phyloP scores from a whole-genome alignment of 2,329 filamentous ascomycete species.

The Venturia oleaginea region DNA sequence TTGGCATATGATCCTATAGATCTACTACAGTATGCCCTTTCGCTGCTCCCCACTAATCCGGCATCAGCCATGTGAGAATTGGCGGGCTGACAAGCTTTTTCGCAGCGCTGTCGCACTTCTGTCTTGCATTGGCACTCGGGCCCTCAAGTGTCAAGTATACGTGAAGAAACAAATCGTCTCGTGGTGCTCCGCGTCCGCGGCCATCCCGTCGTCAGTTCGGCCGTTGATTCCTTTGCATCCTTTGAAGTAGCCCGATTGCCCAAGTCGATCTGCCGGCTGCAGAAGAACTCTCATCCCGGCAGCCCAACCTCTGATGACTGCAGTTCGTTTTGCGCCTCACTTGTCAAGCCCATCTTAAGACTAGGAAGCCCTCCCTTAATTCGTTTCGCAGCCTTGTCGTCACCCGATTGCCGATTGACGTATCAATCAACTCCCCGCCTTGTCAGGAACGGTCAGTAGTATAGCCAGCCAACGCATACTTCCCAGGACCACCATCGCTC shows the following conservation, averaged over 20 bases:
- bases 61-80: conserved; percentile 6
- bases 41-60: not conserved
- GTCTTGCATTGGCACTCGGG: conserved; percentile 22
- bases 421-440: conserved; percentile 8
- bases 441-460: conserved; percentile 3
- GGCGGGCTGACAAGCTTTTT: conserved; percentile 23
- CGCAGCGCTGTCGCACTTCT: conserved; percentile 24
- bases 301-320: conserved; percentile 3
- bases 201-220: not conserved
- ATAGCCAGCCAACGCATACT: conserved; percentile 2
- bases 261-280: not conserved
- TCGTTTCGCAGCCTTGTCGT: conserved; percentile 13
- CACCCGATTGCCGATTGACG: conserved; percentile 9
- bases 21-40: not conserved
- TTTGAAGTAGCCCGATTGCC: not conserved
- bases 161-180: conserved; percentile 7
- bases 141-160: conserved; percentile 4
- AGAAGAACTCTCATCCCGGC: not conserved
- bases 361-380: conserved; percentile 1
- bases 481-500: conserved; percentile 1
- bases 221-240: not conserved
- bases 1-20: not conserved
- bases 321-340: conserved; percentile 9
- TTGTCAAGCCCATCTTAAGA: conserved; percentile 8
- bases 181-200: not conserved